A percentile compares a stretch with the other conserved stretches of the same genome.
Conservation (phyloP, 768 basidiomycete species). For the Mycena amicta region DNA sequence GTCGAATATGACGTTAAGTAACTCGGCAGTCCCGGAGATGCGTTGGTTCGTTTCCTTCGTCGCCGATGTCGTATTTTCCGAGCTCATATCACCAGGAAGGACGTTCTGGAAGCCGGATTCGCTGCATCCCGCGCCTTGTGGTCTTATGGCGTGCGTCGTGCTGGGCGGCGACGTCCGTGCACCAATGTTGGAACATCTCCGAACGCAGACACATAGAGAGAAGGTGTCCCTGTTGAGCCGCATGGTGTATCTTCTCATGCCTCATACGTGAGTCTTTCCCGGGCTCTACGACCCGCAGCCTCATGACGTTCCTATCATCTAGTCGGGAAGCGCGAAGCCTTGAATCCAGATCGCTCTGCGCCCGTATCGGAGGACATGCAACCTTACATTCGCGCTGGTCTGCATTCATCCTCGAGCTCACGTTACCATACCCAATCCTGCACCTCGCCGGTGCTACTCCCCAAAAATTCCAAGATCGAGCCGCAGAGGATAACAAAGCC, state of each 20-base stretch:
- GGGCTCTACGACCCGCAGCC: not conserved
- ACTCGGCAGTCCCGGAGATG: not conserved
- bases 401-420: slow-evolving; percentile 3
- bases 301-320: not conserved
- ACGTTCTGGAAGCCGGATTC: not conserved
- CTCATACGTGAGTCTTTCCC: slow-evolving; percentile 7
- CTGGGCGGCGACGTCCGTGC: slow-evolving; percentile 9
- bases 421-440: too few species aligned
- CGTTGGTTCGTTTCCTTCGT: not conserved
- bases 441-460: not conserved
- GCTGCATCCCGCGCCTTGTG: slow-evolving; percentile 8
- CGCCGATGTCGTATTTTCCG: not conserved
- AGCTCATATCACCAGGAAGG: not conserved
- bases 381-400: not conserved
- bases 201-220: not conserved
- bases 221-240: slow-evolving; percentile 17
- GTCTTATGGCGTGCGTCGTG: slow-evolving; percentile 11
- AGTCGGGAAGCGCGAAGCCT: not conserved
- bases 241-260: slow-evolving; percentile 13
- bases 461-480: not conserved
- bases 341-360: not conserved
- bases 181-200: not conserved
- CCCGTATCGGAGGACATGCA: not conserved
- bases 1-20: slow-evolving; percentile 3
- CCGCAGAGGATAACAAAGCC: not conserved